Conservation (phyloP, 2,329 filamentous ascomycete species). For the Aspergillus flavus region DNA sequence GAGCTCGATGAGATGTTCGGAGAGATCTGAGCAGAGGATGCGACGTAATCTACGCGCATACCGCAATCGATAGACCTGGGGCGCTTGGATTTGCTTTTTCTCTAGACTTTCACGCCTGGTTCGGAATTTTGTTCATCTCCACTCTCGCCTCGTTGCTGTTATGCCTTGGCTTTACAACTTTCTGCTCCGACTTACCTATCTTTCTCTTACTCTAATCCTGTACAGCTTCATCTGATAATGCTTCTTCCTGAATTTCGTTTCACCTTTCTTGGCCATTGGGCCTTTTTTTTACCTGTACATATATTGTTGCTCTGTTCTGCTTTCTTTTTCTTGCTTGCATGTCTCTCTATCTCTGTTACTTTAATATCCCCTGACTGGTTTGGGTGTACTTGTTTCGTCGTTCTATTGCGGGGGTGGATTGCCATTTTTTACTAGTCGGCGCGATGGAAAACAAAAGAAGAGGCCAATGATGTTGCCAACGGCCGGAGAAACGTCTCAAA, state of each 20-base stretch:
- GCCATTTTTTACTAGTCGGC: conserved; percentile 6
- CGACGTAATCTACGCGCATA: not conserved
- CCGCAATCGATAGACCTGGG: conserved; percentile 4
- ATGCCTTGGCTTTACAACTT: not conserved
- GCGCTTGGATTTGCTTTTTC: not conserved
- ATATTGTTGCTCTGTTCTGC: conserved; percentile 14
- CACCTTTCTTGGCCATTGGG: not conserved
- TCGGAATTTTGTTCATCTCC: conserved; percentile 8
- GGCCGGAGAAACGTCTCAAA: conserved; percentile 5
- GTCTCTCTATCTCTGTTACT: not conserved
- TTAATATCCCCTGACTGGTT: conserved; percentile 18
- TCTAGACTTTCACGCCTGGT: not conserved
- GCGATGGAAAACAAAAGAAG: conserved; percentile 10
- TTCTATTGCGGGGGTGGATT: conserved; percentile 13
- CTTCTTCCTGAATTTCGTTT: conserved; percentile 10
- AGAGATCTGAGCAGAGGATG: conserved; percentile 58
- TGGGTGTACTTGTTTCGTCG: conserved; percentile 22
- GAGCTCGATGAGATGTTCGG: conserved; percentile 88
- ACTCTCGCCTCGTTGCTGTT: conserved; percentile 3
- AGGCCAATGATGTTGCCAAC: conserved; percentile 11
- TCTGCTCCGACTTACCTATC: not conserved
- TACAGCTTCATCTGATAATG: conserved; percentile 22
- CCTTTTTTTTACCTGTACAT: conserved; percentile 19
- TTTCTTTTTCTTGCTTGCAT: not conserved
- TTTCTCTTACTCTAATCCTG: conserved; percentile 17